A percentile compares a stretch with the other conserved stretches of the same genome.
phyloP scores from a whole-genome alignment of 768 basidiomycete genomes.

The Cystobasidium onofrii region DNA sequence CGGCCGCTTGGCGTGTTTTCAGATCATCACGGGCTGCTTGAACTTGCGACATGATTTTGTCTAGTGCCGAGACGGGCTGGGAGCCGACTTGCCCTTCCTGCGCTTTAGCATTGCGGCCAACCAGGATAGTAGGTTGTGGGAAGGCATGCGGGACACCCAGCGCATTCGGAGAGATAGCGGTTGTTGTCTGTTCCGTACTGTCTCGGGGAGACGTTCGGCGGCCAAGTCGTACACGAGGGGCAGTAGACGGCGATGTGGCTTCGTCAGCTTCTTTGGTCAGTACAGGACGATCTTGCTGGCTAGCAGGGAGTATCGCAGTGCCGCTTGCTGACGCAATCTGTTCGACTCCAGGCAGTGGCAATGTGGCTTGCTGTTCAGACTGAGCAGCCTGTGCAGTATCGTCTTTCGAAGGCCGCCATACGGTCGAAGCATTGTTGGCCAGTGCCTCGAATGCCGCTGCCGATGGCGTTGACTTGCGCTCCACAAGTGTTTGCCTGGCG shows the following conservation, averaged over 20 bases:
- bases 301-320: background rate
- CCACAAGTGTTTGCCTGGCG: background rate
- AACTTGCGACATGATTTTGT: constrained; percentile 23
- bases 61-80: background rate
- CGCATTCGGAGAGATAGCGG: background rate
- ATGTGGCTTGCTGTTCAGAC: no score
- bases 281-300: background rate
- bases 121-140: constrained; percentile 25
- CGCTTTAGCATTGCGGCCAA: background rate
- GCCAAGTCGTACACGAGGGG: constrained; percentile 8
- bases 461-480: background rate
- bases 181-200: background rate
- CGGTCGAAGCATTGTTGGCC: background rate
- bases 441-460: background rate
- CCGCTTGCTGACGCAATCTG: no score
- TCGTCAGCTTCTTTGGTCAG: background rate
- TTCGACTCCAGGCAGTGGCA: no score
- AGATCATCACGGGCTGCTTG: constrained; percentile 22
- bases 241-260: background rate
- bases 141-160: constrained; percentile 1
- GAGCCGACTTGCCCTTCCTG: background rate
- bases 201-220: background rate
- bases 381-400: background rate
- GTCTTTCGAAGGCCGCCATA: background rate
- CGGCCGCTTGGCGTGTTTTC: constrained; percentile 1